phyloP scores from a whole-genome alignment of 768 basidiomycete genomes.

The Suillus americanus region DNA sequence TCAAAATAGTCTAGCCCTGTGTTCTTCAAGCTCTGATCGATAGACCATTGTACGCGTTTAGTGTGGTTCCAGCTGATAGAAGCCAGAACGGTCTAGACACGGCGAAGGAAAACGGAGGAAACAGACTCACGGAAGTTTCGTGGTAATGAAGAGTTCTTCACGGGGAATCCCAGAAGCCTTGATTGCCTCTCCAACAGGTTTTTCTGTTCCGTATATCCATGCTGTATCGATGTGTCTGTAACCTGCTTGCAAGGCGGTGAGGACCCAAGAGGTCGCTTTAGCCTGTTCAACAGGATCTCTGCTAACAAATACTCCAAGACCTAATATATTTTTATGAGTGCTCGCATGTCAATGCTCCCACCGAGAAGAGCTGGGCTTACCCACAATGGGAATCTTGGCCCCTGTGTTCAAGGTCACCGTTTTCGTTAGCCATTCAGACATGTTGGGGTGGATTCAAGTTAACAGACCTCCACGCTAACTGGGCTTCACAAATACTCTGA shows the following conservation, averaged over 20 bases:
- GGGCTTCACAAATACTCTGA: neutral
- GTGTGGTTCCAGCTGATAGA: constrained; percentile 21
- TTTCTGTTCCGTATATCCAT: constrained; percentile 37
- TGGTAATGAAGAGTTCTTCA: constrained; percentile 47
- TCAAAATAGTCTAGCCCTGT: constrained; percentile 49
- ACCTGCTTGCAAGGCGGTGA: constrained; percentile 30
- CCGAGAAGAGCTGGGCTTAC: constrained; percentile 24
- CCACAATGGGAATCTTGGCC: constrained; percentile 25
- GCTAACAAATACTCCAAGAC: constrained; percentile 2
- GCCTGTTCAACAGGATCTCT: constrained; percentile 6
- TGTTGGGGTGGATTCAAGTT: neutral
- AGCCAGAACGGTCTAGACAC: neutral
- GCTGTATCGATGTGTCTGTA: constrained; percentile 48
- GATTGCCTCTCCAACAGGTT: constrained; percentile 45
- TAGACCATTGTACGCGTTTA: constrained; percentile 37
- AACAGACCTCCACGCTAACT: neutral
- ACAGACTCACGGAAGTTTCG: constrained; percentile 41
- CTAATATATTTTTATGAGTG: constrained; percentile 2
- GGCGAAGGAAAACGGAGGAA: neutral
- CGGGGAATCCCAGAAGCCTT: constrained; percentile 45
- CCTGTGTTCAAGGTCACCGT: constrained; percentile 28
- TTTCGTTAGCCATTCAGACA: constrained; percentile 7
- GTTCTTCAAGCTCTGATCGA: constrained; percentile 41
- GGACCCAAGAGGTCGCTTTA: neutral
- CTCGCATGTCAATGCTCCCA: neutral